phyloP scores from a whole-genome alignment of 345 rosid species.

The Brassica incana region DNA sequence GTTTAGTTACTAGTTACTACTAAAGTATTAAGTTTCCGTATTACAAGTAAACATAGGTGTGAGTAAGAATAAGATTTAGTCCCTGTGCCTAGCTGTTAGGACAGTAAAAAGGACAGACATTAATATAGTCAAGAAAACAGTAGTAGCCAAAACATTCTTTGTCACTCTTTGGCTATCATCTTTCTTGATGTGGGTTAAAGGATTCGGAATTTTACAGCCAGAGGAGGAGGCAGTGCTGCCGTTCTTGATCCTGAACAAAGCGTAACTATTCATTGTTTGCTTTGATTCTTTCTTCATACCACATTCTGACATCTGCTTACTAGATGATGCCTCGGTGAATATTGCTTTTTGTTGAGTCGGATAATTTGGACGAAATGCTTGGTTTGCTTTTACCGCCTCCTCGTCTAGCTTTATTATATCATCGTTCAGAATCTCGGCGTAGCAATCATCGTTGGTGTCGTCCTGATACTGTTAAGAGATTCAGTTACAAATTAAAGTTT shows the following conservation, averaged over 20 bases:
- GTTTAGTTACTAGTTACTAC: neutral
- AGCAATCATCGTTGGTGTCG: conserved; percentile 50
- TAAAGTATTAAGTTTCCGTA: neutral
- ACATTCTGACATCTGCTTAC: conserved; percentile 26
- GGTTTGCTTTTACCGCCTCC: conserved; percentile 31
- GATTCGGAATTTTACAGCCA: conserved; percentile 4
- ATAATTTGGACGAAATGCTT: conserved; percentile 21
- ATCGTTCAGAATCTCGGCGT: conserved; percentile 74
- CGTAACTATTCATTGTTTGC: conserved; percentile 16
- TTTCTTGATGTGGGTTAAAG: conserved; percentile 22
- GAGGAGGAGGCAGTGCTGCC: neutral
- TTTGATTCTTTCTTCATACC: conserved; percentile 23
- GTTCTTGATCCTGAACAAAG: conserved; percentile 32
- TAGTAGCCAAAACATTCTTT: conserved; percentile 24
- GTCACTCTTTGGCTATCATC: conserved; percentile 8
- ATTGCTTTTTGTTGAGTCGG: conserved; percentile 26
- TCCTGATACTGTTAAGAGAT: conserved; percentile 20
- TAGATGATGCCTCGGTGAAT: conserved; percentile 20
- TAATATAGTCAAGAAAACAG: conserved; percentile 22
- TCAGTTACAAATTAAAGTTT: neutral
- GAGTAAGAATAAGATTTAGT: neutral
- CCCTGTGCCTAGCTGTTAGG: neutral
- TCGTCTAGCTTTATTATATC: conserved; percentile 78
- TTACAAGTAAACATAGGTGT: neutral
- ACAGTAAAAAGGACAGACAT: conserved; percentile 23